A percentile compares a stretch with the other conserved stretches of the same genome.
phyloP scores from a whole-genome alignment of 2,329 filamentous ascomycete genomes.

The Cercospora sp. region DNA sequence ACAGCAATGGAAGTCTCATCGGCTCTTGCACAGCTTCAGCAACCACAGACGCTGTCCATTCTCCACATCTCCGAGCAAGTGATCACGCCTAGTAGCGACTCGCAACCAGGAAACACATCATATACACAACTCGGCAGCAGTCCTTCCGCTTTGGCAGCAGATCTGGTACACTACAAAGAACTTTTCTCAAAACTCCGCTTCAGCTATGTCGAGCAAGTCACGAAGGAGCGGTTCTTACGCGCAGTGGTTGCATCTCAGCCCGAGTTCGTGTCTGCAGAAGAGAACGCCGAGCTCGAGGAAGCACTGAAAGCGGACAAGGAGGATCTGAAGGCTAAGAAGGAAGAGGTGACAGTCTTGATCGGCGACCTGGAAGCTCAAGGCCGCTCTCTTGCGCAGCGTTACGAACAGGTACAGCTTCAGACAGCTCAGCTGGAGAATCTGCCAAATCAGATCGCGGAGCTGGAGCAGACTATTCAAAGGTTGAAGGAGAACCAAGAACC shows the following conservation, averaged over 20 bases:
- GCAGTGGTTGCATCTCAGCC: constrained; percentile 90
- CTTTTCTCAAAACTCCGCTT: constrained; percentile 95
- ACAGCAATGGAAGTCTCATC: constrained; percentile 25
- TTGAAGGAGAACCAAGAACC: constrained; percentile 45
- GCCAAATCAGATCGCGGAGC: constrained; percentile 53
- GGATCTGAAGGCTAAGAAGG: constrained; percentile 75
- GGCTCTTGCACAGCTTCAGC: constrained; percentile 50
- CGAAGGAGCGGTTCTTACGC: constrained; percentile 95
- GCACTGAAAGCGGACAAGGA: constrained; percentile 71
- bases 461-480: constrained; percentile 53
- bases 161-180: constrained; percentile 88
- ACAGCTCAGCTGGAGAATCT: constrained; percentile 53
- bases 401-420: constrained; percentile 57
- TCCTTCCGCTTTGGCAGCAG: constrained; percentile 77
- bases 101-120: constrained; percentile 57
- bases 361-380: constrained; percentile 68
- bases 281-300: constrained; percentile 76
- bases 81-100: constrained; percentile 37
- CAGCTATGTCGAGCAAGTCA: constrained; percentile 96
- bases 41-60: constrained; percentile 62
- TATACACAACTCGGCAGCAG: constrained; percentile 10
- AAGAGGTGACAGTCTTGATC: constrained; percentile 73
- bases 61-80: constrained; percentile 42
- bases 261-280: constrained; percentile 75
- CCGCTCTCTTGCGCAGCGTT: constrained; percentile 57